These are phyloP conservation scores for Metschnikowia colocasiae DNA, from an alignment of 805 yeast genomes.

Conservation along the genomic window DNA sequence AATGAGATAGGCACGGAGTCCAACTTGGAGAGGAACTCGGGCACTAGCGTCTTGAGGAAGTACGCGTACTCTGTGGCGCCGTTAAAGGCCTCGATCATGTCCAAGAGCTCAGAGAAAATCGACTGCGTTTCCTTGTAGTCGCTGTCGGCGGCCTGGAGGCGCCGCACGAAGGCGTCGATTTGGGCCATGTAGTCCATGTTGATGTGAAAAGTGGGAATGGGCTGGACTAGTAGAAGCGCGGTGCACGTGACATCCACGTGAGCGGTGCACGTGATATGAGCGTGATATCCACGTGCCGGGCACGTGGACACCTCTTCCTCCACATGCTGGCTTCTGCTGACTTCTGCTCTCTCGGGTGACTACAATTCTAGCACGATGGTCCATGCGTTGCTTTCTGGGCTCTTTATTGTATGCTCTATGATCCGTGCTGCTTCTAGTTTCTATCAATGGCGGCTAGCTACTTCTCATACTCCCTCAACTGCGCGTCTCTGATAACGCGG, in stretches of 20 bases:
- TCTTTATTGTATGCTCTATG: too few species aligned
- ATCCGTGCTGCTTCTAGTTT: too few species aligned
- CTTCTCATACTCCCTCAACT: neutral
- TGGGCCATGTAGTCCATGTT: conserved; percentile 49
- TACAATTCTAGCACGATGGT: too few species aligned
- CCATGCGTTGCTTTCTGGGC: too few species aligned
- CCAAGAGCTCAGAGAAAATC: conserved; percentile 76
- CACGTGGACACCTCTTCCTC: too few species aligned
- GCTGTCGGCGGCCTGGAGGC: conserved; percentile 51
- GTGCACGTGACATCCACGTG: conserved; percentile 29
- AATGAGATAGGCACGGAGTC: conserved; percentile 72
- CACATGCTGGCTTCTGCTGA: too few species aligned
- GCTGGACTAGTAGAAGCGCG: neutral
- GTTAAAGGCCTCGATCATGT: conserved; percentile 78
- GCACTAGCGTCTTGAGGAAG: conserved; percentile 66
- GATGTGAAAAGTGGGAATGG: conserved; percentile 9
- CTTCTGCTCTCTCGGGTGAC: too few species aligned
- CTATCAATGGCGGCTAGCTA: neutral
- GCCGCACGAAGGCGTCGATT: conserved; percentile 63
- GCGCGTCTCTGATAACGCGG: conserved; percentile 10
- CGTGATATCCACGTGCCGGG: neutral
- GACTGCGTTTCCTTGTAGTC: conserved; percentile 64
- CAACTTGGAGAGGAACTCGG: conserved; percentile 62
- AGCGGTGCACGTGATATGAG: neutral
- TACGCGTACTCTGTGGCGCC: conserved; percentile 78